phyloP scores from a whole-genome alignment of 192 early-diverging fungal genomes.

The Funneliformis geosporum region DNA sequence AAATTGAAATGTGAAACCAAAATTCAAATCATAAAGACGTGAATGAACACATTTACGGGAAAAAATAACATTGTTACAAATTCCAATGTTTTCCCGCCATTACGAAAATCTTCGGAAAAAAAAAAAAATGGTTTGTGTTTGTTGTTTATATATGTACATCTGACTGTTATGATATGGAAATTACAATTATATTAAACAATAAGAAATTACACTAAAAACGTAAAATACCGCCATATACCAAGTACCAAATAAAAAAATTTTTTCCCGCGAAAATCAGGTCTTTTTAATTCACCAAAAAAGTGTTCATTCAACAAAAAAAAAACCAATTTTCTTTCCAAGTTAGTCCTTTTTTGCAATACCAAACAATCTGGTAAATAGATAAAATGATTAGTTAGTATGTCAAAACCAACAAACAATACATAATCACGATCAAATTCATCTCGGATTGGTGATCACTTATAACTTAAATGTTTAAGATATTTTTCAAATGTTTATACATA shows the following conservation, averaged over 20 bases:
- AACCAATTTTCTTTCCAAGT: not conserved
- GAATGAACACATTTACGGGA: not conserved
- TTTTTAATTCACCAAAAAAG: not conserved
- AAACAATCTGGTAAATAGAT: not conserved
- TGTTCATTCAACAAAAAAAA: not conserved
- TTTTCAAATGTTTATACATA: too few relatives aligned
- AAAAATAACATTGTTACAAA: not conserved
- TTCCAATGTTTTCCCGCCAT: not conserved
- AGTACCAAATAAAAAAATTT: not conserved
- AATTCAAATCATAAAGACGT: not conserved
- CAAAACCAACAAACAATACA: not conserved
- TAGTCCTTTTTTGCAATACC: not conserved
- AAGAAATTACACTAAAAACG: not conserved
- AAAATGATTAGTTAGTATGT: not conserved
- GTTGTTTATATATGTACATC: not conserved
- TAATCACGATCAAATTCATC: not conserved
- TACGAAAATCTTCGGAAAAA: not conserved
- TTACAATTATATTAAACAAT: too few relatives aligned
- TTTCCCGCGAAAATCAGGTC: not conserved
- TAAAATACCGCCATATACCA: not conserved
- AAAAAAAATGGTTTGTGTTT: not conserved
- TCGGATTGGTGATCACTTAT: too few relatives aligned
- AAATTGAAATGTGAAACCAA: not conserved
- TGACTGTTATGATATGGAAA: not conserved
- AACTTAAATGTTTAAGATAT: not conserved